Base-by-base conservation (phyloP, 805 yeast genomes). In the Pichia insulana region DNA sequence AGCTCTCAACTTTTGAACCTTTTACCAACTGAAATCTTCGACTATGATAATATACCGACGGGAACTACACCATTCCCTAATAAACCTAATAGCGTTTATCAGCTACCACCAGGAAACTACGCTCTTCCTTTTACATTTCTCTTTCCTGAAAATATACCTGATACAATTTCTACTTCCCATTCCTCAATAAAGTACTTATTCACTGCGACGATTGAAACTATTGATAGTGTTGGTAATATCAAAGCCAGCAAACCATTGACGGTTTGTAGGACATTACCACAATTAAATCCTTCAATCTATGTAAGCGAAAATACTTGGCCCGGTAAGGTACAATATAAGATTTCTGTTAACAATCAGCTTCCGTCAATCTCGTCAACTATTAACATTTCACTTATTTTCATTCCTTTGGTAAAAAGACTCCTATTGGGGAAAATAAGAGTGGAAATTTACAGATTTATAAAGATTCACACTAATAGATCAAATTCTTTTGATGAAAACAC, bases 241-340 rank as follows among this genome's bases (percentile, higher is more conserved):
- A 34, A 30, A 4, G n/a, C 52, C 4, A 40, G 15, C 19, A 69
- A 68, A 42, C 69, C 69, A 47, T 40, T 74, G 3, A 56, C 78
- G 25, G 57, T 74, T 8, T 55, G 68, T 8, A 58, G 78, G 44
- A 67, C 73, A 0, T 62, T 70, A 15, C 64, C 70, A 18, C 66
- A 68, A 0, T 55, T 63, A 11, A 69, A 63, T 51, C 42, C 67
- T 32, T 56, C 62, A 31, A 51, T 70, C 16, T 53, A 58, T 27
- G 74, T 72, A 48, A 67, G 73, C 38, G 66, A 65, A 45, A 72
- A 71, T 50, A 62, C 69, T 2, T 74, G 80, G 80, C 70, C 76
- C 0, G 68, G 67, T 0, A 74, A 74, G 48, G 61, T 73, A 20
- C 76, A 74, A 47, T 74, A 74, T 50, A 64, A 63, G 37, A 76